These are phyloP conservation scores for Annona cherimola DNA, from an alignment of 164 flowering plant genomes.

Conservation along the genomic window DNA sequence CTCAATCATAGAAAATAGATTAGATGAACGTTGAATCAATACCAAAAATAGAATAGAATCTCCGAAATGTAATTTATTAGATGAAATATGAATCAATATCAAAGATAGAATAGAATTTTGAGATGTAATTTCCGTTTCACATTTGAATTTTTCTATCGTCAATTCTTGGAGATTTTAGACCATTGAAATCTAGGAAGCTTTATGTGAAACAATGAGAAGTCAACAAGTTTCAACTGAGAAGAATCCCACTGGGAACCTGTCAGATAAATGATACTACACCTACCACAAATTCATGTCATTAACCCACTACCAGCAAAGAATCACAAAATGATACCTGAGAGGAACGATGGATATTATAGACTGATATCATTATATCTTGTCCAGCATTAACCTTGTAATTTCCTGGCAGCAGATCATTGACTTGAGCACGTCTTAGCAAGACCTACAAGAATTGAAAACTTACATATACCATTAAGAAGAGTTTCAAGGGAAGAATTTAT, in stretches of 20 bases:
- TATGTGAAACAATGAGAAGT: no score
- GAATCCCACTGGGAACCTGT: not conserved
- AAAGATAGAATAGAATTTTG: no score
- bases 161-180: no score
- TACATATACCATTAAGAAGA: not conserved
- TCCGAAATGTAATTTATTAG: no score
- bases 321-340: conserved; percentile 46
- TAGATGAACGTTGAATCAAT: no score
- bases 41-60: no score
- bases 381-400: conserved; percentile 79
- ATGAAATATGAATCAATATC: no score
- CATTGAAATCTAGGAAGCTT: no score
- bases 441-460: conserved; percentile 39
- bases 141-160: no score
- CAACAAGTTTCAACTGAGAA: not conserved
- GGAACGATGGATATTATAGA: conserved; percentile 87
- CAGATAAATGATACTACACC: not conserved
- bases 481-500: not conserved
- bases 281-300: not conserved
- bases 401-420: conserved; percentile 81
- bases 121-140: no score
- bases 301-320: not conserved
- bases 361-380: conserved; percentile 97
- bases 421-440: conserved; percentile 78
- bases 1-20: no score